Conservation (phyloP, 805 yeast genomes). For the Candida schatavii region DNA sequence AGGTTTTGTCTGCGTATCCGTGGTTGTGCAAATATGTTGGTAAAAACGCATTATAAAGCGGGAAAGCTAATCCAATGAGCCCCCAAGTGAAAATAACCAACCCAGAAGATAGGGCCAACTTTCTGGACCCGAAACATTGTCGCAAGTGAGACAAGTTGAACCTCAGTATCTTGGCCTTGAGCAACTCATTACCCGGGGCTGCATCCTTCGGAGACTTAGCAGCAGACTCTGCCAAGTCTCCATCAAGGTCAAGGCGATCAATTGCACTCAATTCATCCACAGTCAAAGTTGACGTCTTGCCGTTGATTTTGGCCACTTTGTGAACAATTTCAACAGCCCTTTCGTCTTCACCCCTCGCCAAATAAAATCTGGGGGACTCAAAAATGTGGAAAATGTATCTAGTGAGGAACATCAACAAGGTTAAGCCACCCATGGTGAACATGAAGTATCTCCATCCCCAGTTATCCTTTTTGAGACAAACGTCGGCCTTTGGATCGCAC, state of each 20-base stretch:
- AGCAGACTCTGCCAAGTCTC: constrained; percentile 9
- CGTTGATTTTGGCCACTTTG: constrained; percentile 46
- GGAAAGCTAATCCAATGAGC: constrained; percentile 56
- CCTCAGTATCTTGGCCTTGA: constrained; percentile 23
- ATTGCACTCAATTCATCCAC: constrained; percentile 44
- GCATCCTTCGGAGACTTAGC: background rate
- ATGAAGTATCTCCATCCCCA: constrained; percentile 64
- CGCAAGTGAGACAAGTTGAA: constrained; percentile 38
- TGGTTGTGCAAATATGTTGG: constrained; percentile 50
- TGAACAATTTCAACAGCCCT: constrained; percentile 45
- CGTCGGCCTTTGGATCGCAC: constrained; percentile 29
- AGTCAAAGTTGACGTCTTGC: constrained; percentile 38
- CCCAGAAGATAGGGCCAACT: constrained; percentile 43
- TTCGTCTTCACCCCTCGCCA: constrained; percentile 51
- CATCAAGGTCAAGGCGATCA: constrained; percentile 31
- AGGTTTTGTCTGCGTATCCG: constrained; percentile 24
- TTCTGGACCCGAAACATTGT: constrained; percentile 45
- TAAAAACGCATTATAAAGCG: constrained; percentile 52
- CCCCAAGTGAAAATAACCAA: constrained; percentile 50
- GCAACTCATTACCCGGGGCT: constrained; percentile 17
- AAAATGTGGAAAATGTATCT: constrained; percentile 41
- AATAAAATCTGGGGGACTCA: constrained; percentile 56
- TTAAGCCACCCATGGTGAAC: constrained; percentile 52
- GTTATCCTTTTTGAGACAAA: constrained; percentile 47
- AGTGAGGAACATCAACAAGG: constrained; percentile 33